Evolutionary conservation across 2,329 filamentous ascomycete species (phyloP).

Genomic region (Fusarium sp.): DNA sequence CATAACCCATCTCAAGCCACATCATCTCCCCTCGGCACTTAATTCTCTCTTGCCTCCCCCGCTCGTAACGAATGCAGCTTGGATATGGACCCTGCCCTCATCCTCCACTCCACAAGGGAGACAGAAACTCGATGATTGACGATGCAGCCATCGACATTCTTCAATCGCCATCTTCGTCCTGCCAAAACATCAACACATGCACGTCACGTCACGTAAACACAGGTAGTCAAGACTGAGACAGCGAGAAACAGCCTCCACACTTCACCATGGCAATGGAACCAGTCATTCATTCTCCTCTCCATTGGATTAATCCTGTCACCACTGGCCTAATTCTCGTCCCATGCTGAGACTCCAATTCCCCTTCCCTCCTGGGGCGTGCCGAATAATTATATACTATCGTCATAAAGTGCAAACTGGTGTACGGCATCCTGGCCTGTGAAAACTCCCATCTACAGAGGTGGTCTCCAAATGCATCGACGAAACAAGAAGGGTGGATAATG

Average conservation of each 20-base stretch:
- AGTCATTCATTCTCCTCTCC: conserved; percentile 34
- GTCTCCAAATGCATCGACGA: conserved; percentile 31
- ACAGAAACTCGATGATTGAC: conserved; percentile 22
- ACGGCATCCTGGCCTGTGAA: conserved; percentile 42
- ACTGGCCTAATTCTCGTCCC: conserved; percentile 16
- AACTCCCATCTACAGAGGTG: conserved; percentile 37
- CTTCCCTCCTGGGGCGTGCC: conserved; percentile 28
- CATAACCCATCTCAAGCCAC: conserved; percentile 28
- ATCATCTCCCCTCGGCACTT: conserved; percentile 32
- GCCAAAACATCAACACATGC: background rate
- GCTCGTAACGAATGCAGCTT: conserved; percentile 33
- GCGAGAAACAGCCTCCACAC: background rate
- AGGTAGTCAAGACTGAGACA: background rate
- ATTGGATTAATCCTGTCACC: conserved; percentile 33
- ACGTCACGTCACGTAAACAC: background rate
- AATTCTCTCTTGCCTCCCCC: conserved; percentile 20
- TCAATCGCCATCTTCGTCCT: background rate
- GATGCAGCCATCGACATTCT: conserved; percentile 24
- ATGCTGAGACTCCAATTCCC: conserved; percentile 13
- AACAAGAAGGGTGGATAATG: conserved; percentile 25
- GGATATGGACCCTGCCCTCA: conserved; percentile 13
- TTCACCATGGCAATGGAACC: conserved; percentile 16
- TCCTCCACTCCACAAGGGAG: conserved; percentile 34
- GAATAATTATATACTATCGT: conserved; percentile 46
- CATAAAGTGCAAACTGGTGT: conserved; percentile 44